phyloP scores from a whole-genome alignment of 768 basidiomycete genomes.

The Suillus cothurnatus region DNA sequence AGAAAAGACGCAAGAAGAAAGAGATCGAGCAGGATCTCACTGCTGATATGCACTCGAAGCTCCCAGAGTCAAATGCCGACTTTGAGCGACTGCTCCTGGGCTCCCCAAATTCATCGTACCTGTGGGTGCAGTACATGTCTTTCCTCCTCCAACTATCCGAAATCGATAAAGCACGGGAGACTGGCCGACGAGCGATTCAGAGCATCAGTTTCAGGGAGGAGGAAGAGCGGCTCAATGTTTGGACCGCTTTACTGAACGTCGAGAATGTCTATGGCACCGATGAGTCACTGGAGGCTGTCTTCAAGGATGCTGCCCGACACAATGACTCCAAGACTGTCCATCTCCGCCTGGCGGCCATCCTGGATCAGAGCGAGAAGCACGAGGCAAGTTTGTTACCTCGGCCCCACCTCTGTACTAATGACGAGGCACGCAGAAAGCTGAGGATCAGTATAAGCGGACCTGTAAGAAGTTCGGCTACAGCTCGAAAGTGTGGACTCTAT shows the following conservation, averaged over 20 bases:
- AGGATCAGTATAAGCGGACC: slow-evolving; percentile 85
- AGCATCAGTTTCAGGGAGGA: slow-evolving; percentile 96
- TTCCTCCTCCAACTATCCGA: slow-evolving; percentile 98
- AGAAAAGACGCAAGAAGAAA: slow-evolving; percentile 68
- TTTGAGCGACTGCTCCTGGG: slow-evolving; percentile 93
- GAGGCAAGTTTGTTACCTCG: slow-evolving; percentile 51
- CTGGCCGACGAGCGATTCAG: slow-evolving; percentile 79
- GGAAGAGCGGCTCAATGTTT: slow-evolving; percentile 93
- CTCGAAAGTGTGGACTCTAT: slow-evolving; percentile 92
- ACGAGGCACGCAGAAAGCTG: slow-evolving; percentile 67
- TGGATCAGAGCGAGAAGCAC: slow-evolving; percentile 79
- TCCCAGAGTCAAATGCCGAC: slow-evolving; percentile 90
- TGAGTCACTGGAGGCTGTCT: slow-evolving; percentile 73
- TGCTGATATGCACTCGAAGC: slow-evolving; percentile 81
- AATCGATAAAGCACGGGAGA: slow-evolving; percentile 89
- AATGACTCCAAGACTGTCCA: slow-evolving; percentile 95
- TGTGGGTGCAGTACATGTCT: slow-evolving; percentile 99
- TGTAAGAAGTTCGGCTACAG: slow-evolving; percentile 94
- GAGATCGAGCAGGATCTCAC: slow-evolving; percentile 81
- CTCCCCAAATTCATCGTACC: slow-evolving; percentile 94
- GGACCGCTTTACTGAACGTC: slow-evolving; percentile 94
- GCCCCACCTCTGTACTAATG: background rate
- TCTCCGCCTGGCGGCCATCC: slow-evolving; percentile 80
- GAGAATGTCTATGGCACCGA: slow-evolving; percentile 93
- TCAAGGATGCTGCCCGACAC: slow-evolving; percentile 86